Conservation (phyloP, 2,329 filamentous ascomycete genomes). For the Dryadomyces sulphureus region DNA sequence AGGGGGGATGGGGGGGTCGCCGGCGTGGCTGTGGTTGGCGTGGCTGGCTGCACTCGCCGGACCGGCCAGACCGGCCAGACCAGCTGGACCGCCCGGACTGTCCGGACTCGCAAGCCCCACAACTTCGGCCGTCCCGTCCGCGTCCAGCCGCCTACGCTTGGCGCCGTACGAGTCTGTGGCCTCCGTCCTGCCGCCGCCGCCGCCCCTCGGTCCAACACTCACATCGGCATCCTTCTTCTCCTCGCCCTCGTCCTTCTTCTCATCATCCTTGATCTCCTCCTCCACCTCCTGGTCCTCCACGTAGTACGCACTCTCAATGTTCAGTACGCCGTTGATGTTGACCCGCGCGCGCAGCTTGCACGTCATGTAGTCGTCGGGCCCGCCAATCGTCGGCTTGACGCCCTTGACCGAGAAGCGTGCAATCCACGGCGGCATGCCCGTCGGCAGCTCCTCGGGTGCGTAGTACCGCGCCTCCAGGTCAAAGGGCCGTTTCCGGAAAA, state of each 20-base stretch:
- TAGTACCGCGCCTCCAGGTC: constrained; percentile 91
- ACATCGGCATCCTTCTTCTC: constrained; percentile 59
- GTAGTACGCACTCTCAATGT: constrained; percentile 93
- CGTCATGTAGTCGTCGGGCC: constrained; percentile 97
- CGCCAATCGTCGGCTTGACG: constrained; percentile 63
- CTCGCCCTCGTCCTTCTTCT: constrained; percentile 19
- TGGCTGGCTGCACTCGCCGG: too few species aligned
- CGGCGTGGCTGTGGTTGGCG: too few species aligned
- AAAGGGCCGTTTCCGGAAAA: constrained; percentile 96
- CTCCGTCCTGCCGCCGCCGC: too few species aligned
- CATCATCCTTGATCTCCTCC: constrained; percentile 37
- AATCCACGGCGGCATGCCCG: constrained; percentile 88
- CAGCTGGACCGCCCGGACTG: too few species aligned
- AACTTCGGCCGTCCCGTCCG: not conserved
- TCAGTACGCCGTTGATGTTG: constrained; percentile 90
- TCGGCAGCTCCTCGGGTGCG: constrained; percentile 72
- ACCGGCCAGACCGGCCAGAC: too few species aligned
- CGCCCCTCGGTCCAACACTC: constrained; percentile 25
- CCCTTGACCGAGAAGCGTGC: constrained; percentile 96
- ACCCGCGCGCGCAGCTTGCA: constrained; percentile 98
- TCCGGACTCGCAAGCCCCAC: too few species aligned
- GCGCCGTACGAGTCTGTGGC: not conserved
- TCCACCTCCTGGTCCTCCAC: constrained; percentile 97
- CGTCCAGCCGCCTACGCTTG: constrained; percentile 1
- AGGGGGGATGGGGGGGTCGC: not conserved